These are phyloP conservation scores for Pichia sp. DNA, from an alignment of 1,139 yeast species.

Conservation along the genomic window DNA sequence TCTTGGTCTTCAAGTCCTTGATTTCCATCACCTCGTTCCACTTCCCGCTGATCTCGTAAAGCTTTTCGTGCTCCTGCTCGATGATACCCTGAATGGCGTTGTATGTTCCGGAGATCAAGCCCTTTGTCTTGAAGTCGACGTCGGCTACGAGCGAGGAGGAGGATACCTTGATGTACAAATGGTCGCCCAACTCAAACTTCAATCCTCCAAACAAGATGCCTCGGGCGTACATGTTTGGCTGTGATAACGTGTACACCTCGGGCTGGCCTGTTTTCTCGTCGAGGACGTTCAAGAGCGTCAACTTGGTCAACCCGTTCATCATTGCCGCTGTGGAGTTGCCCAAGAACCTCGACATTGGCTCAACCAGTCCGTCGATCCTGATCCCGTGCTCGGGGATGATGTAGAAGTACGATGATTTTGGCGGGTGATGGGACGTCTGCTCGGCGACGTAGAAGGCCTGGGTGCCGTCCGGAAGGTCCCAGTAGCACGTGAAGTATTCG, in stretches of 20 bases:
- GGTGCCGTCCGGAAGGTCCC: slow-evolving; percentile 70
- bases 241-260: slow-evolving; percentile 73
- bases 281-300: slow-evolving; percentile 59
- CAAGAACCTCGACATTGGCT: slow-evolving; percentile 81
- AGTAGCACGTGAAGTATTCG: slow-evolving; percentile 82
- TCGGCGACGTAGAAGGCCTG: slow-evolving; percentile 84
- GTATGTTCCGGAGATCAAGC: slow-evolving; percentile 87
- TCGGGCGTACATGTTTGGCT: slow-evolving; percentile 94
- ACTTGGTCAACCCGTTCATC: slow-evolving; percentile 85
- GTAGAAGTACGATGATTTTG: slow-evolving; percentile 90
- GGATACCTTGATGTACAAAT: slow-evolving; percentile 67
- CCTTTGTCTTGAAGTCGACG: slow-evolving; percentile 92
- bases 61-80: slow-evolving; percentile 49
- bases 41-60: slow-evolving; percentile 75
- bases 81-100: slow-evolving; percentile 81
- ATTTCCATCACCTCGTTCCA: slow-evolving; percentile 89
- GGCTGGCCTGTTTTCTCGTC: slow-evolving; percentile 42
- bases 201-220: slow-evolving; percentile 88
- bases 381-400: slow-evolving; percentile 75
- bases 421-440: slow-evolving; percentile 98
- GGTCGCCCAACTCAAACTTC: slow-evolving; percentile 90
- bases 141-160: slow-evolving; percentile 62
- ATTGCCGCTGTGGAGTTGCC: slow-evolving; percentile 97
- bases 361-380: slow-evolving; percentile 81
- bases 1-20: slow-evolving; percentile 38